Conservation (phyloP, 176 grass and related monocot genomes). For the Cocos nucifera region DNA sequence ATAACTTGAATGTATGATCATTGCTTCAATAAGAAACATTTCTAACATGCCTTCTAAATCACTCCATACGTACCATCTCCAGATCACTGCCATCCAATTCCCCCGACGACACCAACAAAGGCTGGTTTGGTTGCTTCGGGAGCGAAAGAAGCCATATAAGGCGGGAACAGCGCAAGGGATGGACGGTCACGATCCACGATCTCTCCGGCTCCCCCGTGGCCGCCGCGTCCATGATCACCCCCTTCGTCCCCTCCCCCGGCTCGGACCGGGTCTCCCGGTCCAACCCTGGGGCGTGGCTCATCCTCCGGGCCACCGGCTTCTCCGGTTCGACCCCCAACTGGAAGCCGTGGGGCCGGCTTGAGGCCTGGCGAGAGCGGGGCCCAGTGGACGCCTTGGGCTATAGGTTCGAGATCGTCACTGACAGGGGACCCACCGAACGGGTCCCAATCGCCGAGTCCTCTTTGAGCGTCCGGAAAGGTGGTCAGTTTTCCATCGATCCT, state of each 20-base stretch:
- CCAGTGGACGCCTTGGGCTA: conserved; percentile 68
- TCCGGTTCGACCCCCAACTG: conserved; percentile 42
- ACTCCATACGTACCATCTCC: no score
- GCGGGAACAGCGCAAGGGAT: conserved; percentile 78
- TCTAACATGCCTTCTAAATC: no score
- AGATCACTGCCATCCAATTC: no score
- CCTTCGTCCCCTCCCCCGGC: conserved; percentile 88
- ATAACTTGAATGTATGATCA: no score
- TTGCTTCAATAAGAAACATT: no score
- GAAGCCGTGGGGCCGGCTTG: conserved; percentile 88
- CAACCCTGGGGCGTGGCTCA: conserved; percentile 86
- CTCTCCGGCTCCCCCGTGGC: conserved; percentile 91
- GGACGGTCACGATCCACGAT: conserved; percentile 95
- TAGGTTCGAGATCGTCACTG: conserved; percentile 65
- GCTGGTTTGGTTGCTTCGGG: no score
- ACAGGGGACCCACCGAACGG: conserved; percentile 35
- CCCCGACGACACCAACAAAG: no score
- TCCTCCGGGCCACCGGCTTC: conserved; percentile 53
- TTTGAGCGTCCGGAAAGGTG: conserved; percentile 59
- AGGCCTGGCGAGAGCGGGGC: conserved; percentile 89
- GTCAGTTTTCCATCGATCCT: conserved; percentile 62
- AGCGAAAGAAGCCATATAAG: not conserved
- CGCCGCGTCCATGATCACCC: conserved; percentile 82
- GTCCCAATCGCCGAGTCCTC: conserved; percentile 56
- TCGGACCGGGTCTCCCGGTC: conserved; percentile 81